A percentile compares a stretch with the other conserved stretches of the same genome.
Conservation (phyloP, 1,139 yeast species). For the Yamadazyma songkhlaensis region DNA sequence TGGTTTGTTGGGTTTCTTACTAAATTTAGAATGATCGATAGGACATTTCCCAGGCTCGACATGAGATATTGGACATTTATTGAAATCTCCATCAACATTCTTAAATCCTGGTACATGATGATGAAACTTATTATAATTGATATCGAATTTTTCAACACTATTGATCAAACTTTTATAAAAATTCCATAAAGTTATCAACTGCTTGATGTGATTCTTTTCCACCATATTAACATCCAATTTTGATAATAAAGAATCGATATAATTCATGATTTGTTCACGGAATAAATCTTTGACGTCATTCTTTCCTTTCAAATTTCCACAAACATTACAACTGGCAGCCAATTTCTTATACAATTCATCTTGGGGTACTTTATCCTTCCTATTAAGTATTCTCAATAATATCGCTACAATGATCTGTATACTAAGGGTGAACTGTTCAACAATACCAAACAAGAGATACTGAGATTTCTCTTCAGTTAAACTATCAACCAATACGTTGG, state of each 20-base stretch:
- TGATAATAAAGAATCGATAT: slow-evolving; percentile 18
- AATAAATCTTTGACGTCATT: slow-evolving; percentile 13
- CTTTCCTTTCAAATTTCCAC: slow-evolving; percentile 6
- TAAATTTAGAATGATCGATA: slow-evolving; percentile 24
- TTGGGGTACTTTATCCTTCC: slow-evolving; percentile 10
- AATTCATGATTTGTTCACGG: slow-evolving; percentile 18
- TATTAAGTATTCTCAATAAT: slow-evolving; percentile 24
- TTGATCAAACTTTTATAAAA: slow-evolving; percentile 39
- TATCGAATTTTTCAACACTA: slow-evolving; percentile 26
- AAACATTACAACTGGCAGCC: slow-evolving; percentile 11
- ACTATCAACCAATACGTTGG: slow-evolving; percentile 9
- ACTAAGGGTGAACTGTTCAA: slow-evolving; percentile 31
- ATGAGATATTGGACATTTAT: slow-evolving; percentile 31
- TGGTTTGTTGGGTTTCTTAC: not conserved
- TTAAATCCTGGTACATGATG: slow-evolving; percentile 31
- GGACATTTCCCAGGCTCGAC: slow-evolving; percentile 27
- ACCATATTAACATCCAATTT: slow-evolving; percentile 11
- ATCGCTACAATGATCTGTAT: slow-evolving; percentile 39
- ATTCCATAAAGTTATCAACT: slow-evolving; percentile 38
- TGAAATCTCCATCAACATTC: slow-evolving; percentile 10
- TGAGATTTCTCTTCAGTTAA: slow-evolving; percentile 10
- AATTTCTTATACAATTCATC: slow-evolving; percentile 13
- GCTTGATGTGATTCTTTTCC: slow-evolving; percentile 22
- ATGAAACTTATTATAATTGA: slow-evolving; percentile 36
- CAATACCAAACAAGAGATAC: slow-evolving; percentile 25